phyloP scores from a whole-genome alignment of 2,329 filamentous ascomycete species.

The Botrytis tulipae region DNA sequence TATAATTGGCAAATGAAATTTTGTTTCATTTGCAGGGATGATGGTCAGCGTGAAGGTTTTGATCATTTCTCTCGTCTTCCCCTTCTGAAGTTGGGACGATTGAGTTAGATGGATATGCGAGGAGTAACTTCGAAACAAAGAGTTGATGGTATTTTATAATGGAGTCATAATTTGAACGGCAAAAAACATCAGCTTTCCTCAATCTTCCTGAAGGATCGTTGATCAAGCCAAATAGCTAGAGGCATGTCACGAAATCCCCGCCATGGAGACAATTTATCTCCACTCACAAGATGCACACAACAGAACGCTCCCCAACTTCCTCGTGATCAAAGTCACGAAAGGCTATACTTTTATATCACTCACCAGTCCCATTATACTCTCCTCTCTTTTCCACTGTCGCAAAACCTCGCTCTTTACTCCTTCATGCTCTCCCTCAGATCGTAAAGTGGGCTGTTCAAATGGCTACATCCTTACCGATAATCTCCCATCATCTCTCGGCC shows the following conservation, averaged over 20 bases:
- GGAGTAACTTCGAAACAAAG: not conserved
- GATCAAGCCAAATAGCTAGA: conserved; percentile 40
- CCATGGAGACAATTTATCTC: conserved; percentile 41
- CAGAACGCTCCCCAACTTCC: conserved; percentile 40
- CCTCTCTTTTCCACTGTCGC: conserved; percentile 40
- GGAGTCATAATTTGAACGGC: not conserved
- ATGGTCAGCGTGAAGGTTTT: not conserved
- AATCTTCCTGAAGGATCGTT: conserved; percentile 33
- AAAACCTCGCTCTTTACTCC: conserved; percentile 46
- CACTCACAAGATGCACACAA: conserved; percentile 37
- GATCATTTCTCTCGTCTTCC: not conserved
- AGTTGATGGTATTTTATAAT: not conserved
- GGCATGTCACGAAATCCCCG: conserved; percentile 40
- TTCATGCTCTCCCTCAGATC: conserved; percentile 46
- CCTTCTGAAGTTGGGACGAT: not conserved
- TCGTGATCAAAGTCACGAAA: conserved; percentile 43
- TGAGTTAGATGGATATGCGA: not conserved
- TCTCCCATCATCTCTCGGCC: conserved; percentile 40
- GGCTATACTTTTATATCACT: conserved; percentile 38
- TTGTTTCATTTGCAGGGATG: not conserved
- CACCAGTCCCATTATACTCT: conserved; percentile 31
- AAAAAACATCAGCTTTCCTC: not conserved
- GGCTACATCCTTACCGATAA: conserved; percentile 44
- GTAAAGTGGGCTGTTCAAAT: conserved; percentile 41
- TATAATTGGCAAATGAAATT: not conserved